Evolutionary conservation across 805 yeast genomes (phyloP).

Genomic region (Wickerhamiella kurtzmanii): DNA sequence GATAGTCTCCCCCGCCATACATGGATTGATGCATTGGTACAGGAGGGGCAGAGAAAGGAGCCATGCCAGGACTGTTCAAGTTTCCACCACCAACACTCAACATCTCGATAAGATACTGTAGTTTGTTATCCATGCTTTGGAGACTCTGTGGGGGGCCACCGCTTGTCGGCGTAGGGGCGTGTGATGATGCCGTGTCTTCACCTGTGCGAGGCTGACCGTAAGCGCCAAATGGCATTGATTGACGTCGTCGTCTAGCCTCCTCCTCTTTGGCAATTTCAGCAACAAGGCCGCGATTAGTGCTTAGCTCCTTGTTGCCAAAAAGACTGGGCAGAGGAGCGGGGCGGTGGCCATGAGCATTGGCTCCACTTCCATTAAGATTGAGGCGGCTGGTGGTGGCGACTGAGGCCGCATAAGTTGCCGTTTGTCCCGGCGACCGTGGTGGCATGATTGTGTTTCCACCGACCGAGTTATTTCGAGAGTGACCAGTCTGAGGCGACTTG

Average conservation of each 20-base stretch:
- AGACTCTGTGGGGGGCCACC: neutral
- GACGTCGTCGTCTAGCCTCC: constrained; percentile 25
- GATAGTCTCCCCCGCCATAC: neutral
- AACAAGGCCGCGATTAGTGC: constrained; percentile 26
- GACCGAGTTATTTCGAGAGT: neutral
- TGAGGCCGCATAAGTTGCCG: neutral
- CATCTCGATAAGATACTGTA: neutral
- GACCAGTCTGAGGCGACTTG: neutral
- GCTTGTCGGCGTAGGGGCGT: neutral
- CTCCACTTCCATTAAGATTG: neutral
- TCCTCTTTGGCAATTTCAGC: constrained; percentile 30
- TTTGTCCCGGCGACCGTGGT: neutral
- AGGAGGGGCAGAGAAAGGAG: neutral
- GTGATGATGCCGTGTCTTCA: neutral
- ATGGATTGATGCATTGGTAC: neutral
- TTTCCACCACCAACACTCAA: neutral
- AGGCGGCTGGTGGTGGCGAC: neutral
- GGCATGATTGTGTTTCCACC: neutral
- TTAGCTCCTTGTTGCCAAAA: constrained; percentile 13
- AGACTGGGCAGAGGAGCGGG: constrained; percentile 17
- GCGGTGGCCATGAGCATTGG: neutral
- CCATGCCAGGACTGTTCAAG: neutral
- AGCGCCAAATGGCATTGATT: constrained; percentile 5
- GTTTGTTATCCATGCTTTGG: neutral
- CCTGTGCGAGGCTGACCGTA: neutral